Conservation (phyloP, 495 filamentous ascomycete genomes). For the Penicillium mononematosum region DNA sequence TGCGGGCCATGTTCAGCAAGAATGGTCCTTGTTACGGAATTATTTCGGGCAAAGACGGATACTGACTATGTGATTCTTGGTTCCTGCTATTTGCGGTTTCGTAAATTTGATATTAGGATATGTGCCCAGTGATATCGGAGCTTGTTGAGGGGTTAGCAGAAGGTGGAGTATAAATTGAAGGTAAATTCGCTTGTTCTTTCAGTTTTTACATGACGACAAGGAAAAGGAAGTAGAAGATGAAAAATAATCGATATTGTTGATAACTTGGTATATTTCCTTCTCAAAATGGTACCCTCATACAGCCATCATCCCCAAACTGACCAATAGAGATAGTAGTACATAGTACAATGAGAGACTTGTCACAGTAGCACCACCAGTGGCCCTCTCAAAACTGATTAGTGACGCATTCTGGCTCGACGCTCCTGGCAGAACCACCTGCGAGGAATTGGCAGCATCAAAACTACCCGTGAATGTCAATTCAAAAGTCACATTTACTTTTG, state of each 20-base stretch:
- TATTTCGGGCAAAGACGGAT: constrained; percentile 33
- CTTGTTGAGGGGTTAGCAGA: background rate
- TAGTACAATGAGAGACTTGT: background rate
- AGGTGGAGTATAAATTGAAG: background rate
- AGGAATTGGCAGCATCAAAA: constrained; percentile 2
- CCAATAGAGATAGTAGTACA: background rate
- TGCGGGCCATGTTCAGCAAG: constrained; percentile 56
- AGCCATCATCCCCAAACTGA: background rate
- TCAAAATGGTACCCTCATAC: background rate
- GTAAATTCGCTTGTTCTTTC: background rate
- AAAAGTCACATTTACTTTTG: constrained; percentile 5
- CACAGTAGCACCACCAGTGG: background rate
- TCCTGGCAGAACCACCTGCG: constrained; percentile 6
- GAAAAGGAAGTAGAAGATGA: background rate
- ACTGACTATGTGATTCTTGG: constrained; percentile 5
- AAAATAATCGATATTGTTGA: background rate
- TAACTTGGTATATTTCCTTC: background rate
- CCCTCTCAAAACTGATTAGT: constrained; percentile 6
- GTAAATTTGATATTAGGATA: too few species aligned
- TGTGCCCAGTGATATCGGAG: background rate
- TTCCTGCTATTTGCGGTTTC: background rate
- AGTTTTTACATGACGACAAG: background rate
- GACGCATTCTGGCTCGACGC: background rate
- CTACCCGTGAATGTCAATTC: constrained; percentile 1
- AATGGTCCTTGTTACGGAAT: constrained; percentile 36